These are phyloP conservation scores for Acanthamoeba quina DNA, from an alignment of 208 protist species.

Conservation along the genomic window DNA sequence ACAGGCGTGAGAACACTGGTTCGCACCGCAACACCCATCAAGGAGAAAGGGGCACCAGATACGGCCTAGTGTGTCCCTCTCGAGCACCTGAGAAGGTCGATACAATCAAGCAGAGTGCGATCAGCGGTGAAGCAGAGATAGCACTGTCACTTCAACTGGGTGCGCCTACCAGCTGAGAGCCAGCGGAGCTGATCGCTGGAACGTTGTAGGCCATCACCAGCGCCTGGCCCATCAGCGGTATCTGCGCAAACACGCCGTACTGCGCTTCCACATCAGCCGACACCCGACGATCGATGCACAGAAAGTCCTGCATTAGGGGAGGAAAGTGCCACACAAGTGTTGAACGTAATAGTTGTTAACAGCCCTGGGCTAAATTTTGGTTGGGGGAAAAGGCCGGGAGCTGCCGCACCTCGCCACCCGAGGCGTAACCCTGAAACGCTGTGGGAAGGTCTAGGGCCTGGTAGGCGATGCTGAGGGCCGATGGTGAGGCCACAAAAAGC, in stretches of 20 bases:
- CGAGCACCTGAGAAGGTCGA: not conserved
- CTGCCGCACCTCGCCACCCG: too few relatives aligned
- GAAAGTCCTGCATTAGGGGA: not conserved
- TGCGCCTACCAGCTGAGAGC: not conserved
- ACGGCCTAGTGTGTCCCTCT: not conserved
- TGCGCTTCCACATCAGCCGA: not conserved
- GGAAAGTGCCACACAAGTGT: not conserved
- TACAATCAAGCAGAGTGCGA: too few relatives aligned
- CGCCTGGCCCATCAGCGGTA: slow-evolving; percentile 2
- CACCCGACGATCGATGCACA: not conserved
- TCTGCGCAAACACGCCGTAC: not conserved
- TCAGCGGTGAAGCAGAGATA: too few relatives aligned
- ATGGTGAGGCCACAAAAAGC: not conserved
- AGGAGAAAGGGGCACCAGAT: not conserved
- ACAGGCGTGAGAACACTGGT: not conserved
- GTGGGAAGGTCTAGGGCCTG: not conserved
- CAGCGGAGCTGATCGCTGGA: not conserved
- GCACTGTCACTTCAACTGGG: too few relatives aligned
- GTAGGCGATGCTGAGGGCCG: not conserved
- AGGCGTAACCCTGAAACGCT: not conserved
- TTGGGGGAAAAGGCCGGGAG: not conserved
- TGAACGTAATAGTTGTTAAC: not conserved
- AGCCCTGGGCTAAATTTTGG: not conserved
- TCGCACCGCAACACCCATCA: not conserved
- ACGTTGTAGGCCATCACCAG: slow-evolving; percentile 24